phyloP scores from a whole-genome alignment of 306 rosid genomes.

The Quillaja saponaria region DNA sequence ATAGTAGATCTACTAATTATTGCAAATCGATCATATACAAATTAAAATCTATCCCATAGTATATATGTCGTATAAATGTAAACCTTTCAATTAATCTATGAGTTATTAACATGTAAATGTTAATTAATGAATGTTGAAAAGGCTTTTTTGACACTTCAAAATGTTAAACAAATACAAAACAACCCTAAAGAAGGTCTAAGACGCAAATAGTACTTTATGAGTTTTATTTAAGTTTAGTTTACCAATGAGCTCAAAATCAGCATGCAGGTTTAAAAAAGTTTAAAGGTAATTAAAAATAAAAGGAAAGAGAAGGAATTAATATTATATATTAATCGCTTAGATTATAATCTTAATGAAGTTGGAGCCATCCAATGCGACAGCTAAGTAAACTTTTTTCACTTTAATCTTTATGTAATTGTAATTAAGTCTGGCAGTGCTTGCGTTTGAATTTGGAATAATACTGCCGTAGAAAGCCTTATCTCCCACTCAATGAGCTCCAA shows the following conservation, averaged over 20 bases:
- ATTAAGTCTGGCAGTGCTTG: not conserved
- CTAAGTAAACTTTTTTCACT: not conserved
- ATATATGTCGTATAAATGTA: too few species aligned
- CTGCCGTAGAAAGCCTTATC: slow-evolving; percentile 10
- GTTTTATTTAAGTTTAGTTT: slow-evolving; percentile 26
- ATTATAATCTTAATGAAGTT: too few species aligned
- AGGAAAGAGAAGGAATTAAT: too few species aligned
- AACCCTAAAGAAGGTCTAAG: slow-evolving; percentile 34
- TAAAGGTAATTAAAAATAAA: too few species aligned
- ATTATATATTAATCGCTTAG: too few species aligned
- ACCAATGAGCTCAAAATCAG: too few species aligned
- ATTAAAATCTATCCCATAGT: too few species aligned
- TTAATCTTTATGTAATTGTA: not conserved
- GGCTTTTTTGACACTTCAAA: slow-evolving; percentile 38
- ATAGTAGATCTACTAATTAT: too few species aligned
- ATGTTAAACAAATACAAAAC: slow-evolving; percentile 8
- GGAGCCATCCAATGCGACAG: slow-evolving; percentile 40
- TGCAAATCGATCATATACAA: too few species aligned
- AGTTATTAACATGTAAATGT: slow-evolving; percentile 7
- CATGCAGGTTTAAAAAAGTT: too few species aligned
- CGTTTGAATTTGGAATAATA: slow-evolving; percentile 6
- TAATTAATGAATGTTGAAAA: slow-evolving; percentile 41
- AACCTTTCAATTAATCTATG: not conserved
- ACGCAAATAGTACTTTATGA: slow-evolving; percentile 6
- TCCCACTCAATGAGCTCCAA: slow-evolving; percentile 29